phyloP scores from a whole-genome alignment of 2,329 filamentous ascomycete genomes.

The Aspergillus felis region DNA sequence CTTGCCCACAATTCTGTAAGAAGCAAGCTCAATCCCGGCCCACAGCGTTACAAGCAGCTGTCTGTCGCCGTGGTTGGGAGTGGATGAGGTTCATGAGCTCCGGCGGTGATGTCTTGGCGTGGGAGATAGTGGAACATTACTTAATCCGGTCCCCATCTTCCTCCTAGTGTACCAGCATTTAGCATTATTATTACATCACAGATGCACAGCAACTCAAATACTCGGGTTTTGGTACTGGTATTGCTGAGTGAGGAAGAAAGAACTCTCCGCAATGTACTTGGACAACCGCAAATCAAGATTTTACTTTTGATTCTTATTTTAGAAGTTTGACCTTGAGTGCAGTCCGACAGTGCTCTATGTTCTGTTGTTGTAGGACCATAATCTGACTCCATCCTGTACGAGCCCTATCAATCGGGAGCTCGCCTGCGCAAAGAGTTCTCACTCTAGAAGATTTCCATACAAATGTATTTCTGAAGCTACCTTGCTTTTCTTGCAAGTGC shows the following conservation, averaged over 20 bases:
- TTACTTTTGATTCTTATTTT: neutral
- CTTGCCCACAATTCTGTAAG: neutral
- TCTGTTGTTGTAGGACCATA: neutral
- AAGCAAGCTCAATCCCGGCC: neutral
- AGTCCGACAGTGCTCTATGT: neutral
- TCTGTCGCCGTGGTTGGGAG: neutral
- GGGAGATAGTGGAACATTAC: slow-evolving; percentile 1
- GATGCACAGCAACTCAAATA: neutral
- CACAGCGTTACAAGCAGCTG: slow-evolving; percentile 3
- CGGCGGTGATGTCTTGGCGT: slow-evolving; percentile 7
- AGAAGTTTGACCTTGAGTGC: neutral
- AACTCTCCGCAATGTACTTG: no score
- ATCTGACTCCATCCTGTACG: neutral
- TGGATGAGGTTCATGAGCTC: slow-evolving; percentile 3
- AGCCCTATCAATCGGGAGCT: neutral
- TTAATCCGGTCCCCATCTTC: neutral
- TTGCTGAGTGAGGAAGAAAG: neutral
- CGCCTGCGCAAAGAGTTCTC: neutral
- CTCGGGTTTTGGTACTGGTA: neutral
- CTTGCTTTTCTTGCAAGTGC: neutral
- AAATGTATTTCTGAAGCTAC: no score
- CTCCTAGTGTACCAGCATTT: neutral
- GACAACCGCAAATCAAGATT: neutral
- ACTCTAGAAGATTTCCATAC: no score
- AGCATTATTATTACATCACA: neutral